phyloP scores from a whole-genome alignment of 1,284 basidiomycete species.

The Pyrrhoderma lamaoense region DNA sequence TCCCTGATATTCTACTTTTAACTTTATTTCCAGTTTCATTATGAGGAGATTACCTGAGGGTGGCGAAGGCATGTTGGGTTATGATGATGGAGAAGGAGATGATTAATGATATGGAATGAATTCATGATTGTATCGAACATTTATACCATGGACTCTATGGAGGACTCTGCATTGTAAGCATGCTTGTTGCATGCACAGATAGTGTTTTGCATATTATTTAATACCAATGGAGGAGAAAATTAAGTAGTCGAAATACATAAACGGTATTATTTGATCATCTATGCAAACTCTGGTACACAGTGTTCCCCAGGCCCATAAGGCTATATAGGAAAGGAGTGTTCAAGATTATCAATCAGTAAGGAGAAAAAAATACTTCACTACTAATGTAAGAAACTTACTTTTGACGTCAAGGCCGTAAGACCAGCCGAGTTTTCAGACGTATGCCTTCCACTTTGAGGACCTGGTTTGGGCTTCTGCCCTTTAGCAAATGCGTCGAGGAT shows the following conservation, averaged over 20 bases:
- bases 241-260: constrained; percentile 8
- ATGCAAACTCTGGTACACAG: constrained; percentile 84
- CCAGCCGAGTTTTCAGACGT: constrained; percentile 90
- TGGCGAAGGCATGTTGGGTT: constrained; percentile 54
- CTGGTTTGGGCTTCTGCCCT: constrained; percentile 85
- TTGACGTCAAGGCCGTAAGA: constrained; percentile 75
- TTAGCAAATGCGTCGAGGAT: constrained; percentile 81
- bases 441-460: constrained; percentile 82
- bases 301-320: constrained; percentile 92
- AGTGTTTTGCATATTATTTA: background rate
- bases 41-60: constrained; percentile 75
- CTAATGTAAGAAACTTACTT: constrained; percentile 50
- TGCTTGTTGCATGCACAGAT: background rate
- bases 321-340: constrained; percentile 32
- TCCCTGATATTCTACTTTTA: constrained; percentile 8
- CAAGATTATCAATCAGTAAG: background rate
- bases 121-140: background rate
- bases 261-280: constrained; percentile 25
- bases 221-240: background rate
- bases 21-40: constrained; percentile 49
- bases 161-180: background rate
- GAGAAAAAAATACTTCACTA: no score
- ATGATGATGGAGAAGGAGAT: constrained; percentile 71
- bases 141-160: no score
- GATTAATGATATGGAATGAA: constrained; percentile 36